phyloP scores from a whole-genome alignment of 495 filamentous ascomycete genomes.

The Parmelia sp. region DNA sequence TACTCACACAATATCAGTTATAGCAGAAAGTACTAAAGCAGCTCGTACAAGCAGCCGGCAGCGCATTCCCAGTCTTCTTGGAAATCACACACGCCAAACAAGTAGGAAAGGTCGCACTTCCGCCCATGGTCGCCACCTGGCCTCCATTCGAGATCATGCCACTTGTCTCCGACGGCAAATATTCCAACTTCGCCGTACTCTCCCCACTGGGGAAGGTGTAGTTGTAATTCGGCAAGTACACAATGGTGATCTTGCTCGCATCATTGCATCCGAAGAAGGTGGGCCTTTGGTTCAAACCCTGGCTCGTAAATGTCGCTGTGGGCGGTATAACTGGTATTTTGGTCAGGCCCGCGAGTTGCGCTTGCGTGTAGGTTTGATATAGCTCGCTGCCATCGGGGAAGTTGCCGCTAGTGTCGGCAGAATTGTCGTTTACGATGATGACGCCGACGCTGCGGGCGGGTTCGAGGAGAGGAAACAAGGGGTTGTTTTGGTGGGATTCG shows the following conservation, averaged over 20 bases:
- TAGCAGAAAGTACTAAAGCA: slow-evolving; percentile 40
- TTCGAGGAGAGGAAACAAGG: slow-evolving; percentile 42
- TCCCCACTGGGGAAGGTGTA: slow-evolving; percentile 33
- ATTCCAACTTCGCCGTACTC: slow-evolving; percentile 33
- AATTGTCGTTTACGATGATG: slow-evolving; percentile 44
- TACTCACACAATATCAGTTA: not conserved
- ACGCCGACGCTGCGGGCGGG: slow-evolving; percentile 36
- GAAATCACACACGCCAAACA: slow-evolving; percentile 42
- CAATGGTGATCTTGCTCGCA: slow-evolving; percentile 30
- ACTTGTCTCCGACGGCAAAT: slow-evolving; percentile 33
- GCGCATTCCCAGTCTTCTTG: slow-evolving; percentile 30
- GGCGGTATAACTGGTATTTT: slow-evolving; percentile 41
- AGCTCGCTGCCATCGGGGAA: slow-evolving; percentile 42
- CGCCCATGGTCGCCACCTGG: slow-evolving; percentile 32
- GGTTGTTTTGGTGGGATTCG: slow-evolving; percentile 40
- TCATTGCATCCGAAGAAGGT: slow-evolving; percentile 44
- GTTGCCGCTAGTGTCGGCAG: slow-evolving; percentile 35
- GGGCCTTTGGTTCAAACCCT: slow-evolving; percentile 37
- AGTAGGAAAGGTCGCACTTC: slow-evolving; percentile 28
- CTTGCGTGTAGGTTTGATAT: slow-evolving; percentile 34
- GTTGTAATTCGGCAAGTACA: slow-evolving; percentile 40
- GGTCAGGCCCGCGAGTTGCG: slow-evolving; percentile 28
- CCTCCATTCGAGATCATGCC: slow-evolving; percentile 39
- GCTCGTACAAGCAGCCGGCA: slow-evolving; percentile 31
- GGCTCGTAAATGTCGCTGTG: slow-evolving; percentile 29